Evolutionary conservation across 805 yeast genomes (phyloP).

Genomic region (Wickerhamiella alocasiicola): DNA sequence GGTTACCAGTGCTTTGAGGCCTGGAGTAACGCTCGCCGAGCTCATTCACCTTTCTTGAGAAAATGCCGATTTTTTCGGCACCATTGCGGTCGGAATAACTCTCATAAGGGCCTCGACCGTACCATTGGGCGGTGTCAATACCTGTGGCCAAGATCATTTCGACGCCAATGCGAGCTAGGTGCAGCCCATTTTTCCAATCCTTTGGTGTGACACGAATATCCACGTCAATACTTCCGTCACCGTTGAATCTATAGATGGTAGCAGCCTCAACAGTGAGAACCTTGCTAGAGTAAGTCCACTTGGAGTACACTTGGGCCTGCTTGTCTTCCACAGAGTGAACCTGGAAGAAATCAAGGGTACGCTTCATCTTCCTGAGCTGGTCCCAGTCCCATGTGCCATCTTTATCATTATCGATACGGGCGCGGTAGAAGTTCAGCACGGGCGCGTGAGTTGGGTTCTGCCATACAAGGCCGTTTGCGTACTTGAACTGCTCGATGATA

Average conservation of each 20-base stretch:
- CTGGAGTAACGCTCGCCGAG: conserved; percentile 26
- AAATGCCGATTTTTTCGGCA: conserved; percentile 24
- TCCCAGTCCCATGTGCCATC: conserved; percentile 12
- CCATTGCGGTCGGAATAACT: conserved; percentile 27
- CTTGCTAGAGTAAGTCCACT: conserved; percentile 19
- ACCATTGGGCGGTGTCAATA: conserved; percentile 24
- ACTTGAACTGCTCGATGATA: conserved; percentile 1
- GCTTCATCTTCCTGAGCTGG: conserved; percentile 21
- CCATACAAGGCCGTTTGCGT: conserved; percentile 7
- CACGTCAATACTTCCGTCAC: conserved; percentile 1
- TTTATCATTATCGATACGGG: conserved; percentile 27
- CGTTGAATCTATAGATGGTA: conserved; percentile 13
- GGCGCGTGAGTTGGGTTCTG: neutral
- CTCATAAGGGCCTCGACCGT: conserved; percentile 30
- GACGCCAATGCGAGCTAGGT: conserved; percentile 29
- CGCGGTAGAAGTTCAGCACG: conserved; percentile 24
- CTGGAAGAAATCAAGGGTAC: conserved; percentile 13
- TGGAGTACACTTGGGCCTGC: conserved; percentile 22
- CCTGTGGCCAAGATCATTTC: conserved; percentile 23
- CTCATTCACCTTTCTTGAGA: conserved; percentile 14
- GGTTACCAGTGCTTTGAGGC: conserved; percentile 31
- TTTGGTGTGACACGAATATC: neutral
- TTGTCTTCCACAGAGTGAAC: conserved; percentile 3
- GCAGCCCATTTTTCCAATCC: neutral
- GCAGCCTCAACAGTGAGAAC: conserved; percentile 14